Conservation (phyloP, 768 basidiomycete genomes). For the Cystobasidium ongulense region DNA sequence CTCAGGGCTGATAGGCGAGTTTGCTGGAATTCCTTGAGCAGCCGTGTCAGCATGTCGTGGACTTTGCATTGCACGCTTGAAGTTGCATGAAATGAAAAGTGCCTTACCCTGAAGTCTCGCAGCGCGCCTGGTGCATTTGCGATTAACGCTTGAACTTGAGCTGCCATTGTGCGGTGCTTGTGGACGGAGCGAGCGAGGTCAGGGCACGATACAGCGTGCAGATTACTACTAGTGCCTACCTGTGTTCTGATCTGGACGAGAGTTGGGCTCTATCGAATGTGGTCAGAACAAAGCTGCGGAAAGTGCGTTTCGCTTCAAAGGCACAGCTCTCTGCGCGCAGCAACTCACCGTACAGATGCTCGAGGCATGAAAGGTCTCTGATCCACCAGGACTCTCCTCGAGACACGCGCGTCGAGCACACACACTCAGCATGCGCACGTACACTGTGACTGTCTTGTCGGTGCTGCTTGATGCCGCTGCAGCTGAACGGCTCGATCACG, state of each 20-base stretch:
- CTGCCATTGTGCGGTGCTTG: background rate
- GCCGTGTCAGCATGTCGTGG: background rate
- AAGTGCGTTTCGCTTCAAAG: background rate
- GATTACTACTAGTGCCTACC: background rate
- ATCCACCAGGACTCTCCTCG: background rate
- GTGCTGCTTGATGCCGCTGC: too few relatives aligned
- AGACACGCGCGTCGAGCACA: too few relatives aligned
- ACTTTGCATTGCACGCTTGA: background rate
- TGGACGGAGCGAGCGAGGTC: background rate
- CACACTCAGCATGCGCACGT: too few relatives aligned
- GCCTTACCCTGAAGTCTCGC: constrained; percentile 28
- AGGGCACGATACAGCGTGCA: background rate
- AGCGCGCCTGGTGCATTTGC: constrained; percentile 20
- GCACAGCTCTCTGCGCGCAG: background rate
- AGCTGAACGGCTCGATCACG: too few relatives aligned
- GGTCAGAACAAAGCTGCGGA: background rate
- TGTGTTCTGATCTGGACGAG: background rate
- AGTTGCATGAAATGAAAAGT: background rate
- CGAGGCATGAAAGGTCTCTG: too few relatives aligned
- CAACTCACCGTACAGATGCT: background rate
- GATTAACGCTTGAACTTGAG: constrained; percentile 25
- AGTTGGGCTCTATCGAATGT: background rate
- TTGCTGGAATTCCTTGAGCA: constrained; percentile 30
- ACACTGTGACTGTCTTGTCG: too few relatives aligned
- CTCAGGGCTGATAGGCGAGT: constrained; percentile 24